Base-by-base conservation (phyloP, 2,329 filamentous ascomycete genomes). In the Sporothrix curviconia region DNA sequence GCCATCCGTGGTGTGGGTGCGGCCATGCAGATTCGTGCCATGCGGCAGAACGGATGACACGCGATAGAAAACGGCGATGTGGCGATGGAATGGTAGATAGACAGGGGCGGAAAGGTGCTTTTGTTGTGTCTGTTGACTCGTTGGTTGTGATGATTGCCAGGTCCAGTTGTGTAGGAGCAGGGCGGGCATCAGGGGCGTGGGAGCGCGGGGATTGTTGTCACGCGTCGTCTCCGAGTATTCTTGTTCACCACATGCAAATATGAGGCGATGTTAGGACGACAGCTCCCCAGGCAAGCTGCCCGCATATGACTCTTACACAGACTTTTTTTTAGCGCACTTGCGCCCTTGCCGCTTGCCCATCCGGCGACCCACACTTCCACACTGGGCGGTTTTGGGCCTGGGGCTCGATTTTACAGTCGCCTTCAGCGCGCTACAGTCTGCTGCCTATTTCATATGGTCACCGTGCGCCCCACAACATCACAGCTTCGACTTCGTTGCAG, bases 11-110 rank as follows among this genome's bases (percentile, higher is more conserved):
- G 32, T 46, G 53, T 53, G 36, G 34, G 32, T 37, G 50, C 14
- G 40, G 57, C 55, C 55, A 59, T 58, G 57, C 30, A 53, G 57
- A 39, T 25, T 24, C n/a, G 39, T 25, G 43, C 59, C 57, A 61
- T 57, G 43, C 49, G 22, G 30, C 55, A 42, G 44, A 44, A 3
- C 9, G 25, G 30, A 46, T 7, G 25, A 28, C 17, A 28, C 4
- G 24, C 6, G 37, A 6, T 15, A 25, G 25, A 50, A 50, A 19
- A 14, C 14, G 52, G 52, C 25, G 30, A 46, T 51, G 49, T 15
- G 43, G 28, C 17, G 25, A 32, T 28, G 32, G 17, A 22, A 50
- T 25, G 22, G 28, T 6, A 25, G 19, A 9, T 12, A 7, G 24
- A 36, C 9, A 28, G 28, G 14, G 22, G 34, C 43, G 25, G 17